phyloP scores from a whole-genome alignment of 768 basidiomycete genomes.

The Rhizopogon roseolus region DNA sequence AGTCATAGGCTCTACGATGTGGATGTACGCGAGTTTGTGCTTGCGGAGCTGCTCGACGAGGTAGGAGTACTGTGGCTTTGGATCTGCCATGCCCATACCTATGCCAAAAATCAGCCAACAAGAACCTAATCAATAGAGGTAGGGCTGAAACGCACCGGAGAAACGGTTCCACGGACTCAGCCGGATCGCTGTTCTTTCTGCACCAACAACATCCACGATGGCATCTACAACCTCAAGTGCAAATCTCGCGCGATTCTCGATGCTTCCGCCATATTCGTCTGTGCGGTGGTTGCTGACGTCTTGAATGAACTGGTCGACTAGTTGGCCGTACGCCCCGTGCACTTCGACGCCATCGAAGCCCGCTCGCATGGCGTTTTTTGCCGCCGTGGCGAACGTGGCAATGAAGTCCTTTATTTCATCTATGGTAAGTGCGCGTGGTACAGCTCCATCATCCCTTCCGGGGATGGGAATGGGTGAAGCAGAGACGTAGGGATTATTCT shows the following conservation, averaged over 20 bases:
- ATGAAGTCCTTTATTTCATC: conserved; percentile 31
- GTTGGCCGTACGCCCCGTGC: conserved; percentile 38
- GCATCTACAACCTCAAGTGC: conserved; percentile 49
- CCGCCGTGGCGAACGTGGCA: conserved; percentile 23
- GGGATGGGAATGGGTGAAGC: conserved; percentile 26
- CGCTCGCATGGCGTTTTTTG: conserved; percentile 25
- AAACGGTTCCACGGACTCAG: conserved; percentile 50
- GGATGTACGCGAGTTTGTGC: conserved; percentile 45
- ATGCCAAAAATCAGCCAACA: conserved; percentile 9
- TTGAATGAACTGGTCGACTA: conserved; percentile 64
- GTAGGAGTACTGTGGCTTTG: conserved; percentile 44
- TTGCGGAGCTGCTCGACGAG: conserved; percentile 35
- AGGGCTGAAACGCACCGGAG: background rate
- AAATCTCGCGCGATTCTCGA: conserved; percentile 58
- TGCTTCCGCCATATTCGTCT: conserved; percentile 65
- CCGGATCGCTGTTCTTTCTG: conserved; percentile 48
- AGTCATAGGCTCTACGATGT: conserved; percentile 40
- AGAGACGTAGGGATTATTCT: conserved; percentile 26
- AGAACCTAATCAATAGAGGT: background rate
- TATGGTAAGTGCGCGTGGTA: conserved; percentile 15
- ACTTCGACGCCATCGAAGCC: conserved; percentile 26
- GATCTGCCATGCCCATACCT: conserved; percentile 35
- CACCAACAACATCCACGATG: conserved; percentile 46
- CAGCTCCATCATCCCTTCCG: background rate
- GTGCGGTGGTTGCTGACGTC: conserved; percentile 49